These are phyloP conservation scores for Saccharomycopsis selenospora DNA, from an alignment of 805 yeast genomes.

Conservation along the genomic window DNA sequence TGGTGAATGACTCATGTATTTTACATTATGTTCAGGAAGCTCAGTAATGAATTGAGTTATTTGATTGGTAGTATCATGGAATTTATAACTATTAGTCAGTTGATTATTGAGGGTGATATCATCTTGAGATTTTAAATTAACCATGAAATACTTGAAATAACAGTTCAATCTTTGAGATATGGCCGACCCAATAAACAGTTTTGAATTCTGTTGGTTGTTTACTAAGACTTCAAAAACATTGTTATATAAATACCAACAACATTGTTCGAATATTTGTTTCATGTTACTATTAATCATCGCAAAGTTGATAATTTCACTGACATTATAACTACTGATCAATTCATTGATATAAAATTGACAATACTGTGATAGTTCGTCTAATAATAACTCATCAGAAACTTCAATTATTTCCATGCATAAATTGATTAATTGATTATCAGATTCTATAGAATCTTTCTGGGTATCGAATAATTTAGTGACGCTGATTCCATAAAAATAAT, in stretches of 20 bases:
- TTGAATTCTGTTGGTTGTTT: not conserved
- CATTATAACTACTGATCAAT: constrained; percentile 53
- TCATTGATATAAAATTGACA: constrained; percentile 56
- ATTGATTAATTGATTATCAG: constrained; percentile 39
- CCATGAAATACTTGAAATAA: not conserved
- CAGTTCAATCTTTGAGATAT: not conserved
- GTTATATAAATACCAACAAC: constrained; percentile 61
- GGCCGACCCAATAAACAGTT: not conserved
- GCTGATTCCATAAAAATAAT: constrained; percentile 50
- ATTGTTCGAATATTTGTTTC: constrained; percentile 45
- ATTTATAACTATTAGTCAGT: not conserved
- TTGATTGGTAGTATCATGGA: not conserved
- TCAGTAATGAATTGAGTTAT: not conserved
- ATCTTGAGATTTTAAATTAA: not conserved
- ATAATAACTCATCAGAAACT: constrained; percentile 53
- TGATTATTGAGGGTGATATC: not conserved
- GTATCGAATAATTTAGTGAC: constrained; percentile 34
- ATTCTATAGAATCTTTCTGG: constrained; percentile 25
- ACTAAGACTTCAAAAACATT: constrained; percentile 58
- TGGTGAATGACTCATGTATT: not conserved
- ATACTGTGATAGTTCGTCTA: constrained; percentile 50
- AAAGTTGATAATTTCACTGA: constrained; percentile 45
- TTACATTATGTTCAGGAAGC: not conserved
- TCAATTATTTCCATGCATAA: constrained; percentile 51
- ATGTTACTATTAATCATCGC: constrained; percentile 44